phyloP scores from a whole-genome alignment of 2,329 filamentous ascomycete genomes.

The Epichloe bromicola region DNA sequence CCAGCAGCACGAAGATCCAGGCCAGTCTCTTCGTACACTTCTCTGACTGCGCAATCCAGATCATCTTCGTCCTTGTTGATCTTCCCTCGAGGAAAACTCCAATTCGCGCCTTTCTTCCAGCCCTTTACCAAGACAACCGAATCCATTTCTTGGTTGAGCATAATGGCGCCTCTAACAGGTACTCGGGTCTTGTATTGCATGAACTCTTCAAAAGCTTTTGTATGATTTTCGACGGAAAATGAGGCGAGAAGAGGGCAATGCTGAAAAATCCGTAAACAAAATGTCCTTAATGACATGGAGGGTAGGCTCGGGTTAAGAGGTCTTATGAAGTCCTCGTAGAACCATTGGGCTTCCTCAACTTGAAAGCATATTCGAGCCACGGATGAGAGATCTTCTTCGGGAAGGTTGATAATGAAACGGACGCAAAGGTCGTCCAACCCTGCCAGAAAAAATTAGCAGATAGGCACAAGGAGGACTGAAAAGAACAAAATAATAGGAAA shows the following conservation, averaged over 20 bases:
- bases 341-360: slow-evolving; percentile 99
- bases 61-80: slow-evolving; percentile 97
- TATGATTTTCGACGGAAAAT: slow-evolving; percentile 66
- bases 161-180: slow-evolving; percentile 84
- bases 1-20: slow-evolving; percentile 68
- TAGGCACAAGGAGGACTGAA: not conserved
- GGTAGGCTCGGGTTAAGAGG: slow-evolving; percentile 76
- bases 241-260: slow-evolving; percentile 81
- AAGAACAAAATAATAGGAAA: not conserved
- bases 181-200: slow-evolving; percentile 89
- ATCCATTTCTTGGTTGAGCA: slow-evolving; percentile 92
- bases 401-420: slow-evolving; percentile 95
- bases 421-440: slow-evolving; percentile 97
- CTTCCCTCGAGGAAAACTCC: slow-evolving; percentile 94
- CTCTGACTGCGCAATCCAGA: slow-evolving; percentile 81
- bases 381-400: slow-evolving; percentile 76
- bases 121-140: slow-evolving; percentile 87
- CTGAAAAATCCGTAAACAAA: slow-evolving; percentile 83
- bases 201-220: slow-evolving; percentile 80
- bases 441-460: slow-evolving; percentile 24
- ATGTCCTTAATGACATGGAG: slow-evolving; percentile 70
- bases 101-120: slow-evolving; percentile 93
- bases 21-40: slow-evolving; percentile 94
- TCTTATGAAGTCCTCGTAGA: slow-evolving; percentile 98
- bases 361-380: slow-evolving; percentile 96